phyloP scores from a whole-genome alignment of 192 early-diverging fungal species.

The Gamsiella multidivaricata region DNA sequence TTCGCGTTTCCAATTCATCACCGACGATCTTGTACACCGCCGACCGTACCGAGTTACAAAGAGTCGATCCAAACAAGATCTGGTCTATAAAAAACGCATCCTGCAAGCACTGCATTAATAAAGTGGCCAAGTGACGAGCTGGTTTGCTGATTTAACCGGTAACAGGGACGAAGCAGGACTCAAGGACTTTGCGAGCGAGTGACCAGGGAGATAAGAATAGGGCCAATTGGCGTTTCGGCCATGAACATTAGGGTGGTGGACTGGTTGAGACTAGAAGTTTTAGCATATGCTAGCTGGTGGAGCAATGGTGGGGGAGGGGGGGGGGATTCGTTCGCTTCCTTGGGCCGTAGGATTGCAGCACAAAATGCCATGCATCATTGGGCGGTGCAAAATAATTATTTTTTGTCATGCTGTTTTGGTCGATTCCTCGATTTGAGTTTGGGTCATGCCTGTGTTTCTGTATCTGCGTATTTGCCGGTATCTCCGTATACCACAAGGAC shows the following conservation, averaged over 20 bases:
- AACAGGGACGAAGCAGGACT: background rate
- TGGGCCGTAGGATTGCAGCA: no score
- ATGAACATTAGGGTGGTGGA: constrained; percentile 11
- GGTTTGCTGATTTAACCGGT: no score
- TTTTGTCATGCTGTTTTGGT: no score
- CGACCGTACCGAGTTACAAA: background rate
- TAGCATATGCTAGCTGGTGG: constrained; percentile 1
- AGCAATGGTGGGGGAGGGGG: no score
- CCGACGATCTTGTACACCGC: background rate
- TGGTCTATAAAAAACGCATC: background rate
- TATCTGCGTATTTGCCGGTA: no score
- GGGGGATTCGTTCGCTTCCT: no score
- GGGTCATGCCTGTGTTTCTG: constrained; percentile 41
- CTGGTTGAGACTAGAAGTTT: background rate
- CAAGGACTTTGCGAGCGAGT: no score
- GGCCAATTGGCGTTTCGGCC: constrained; percentile 51
- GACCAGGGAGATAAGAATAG: constrained; percentile 33
- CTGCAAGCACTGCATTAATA: background rate
- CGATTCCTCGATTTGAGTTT: constrained; percentile 14
- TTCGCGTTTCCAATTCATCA: background rate
- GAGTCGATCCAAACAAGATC: background rate
- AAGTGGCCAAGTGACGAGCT: no score
- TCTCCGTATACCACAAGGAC: no score
- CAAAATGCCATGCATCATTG: no score
- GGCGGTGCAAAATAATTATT: constrained; percentile 20